A percentile compares a stretch with the other conserved stretches of the same genome.
Evolutionary conservation across 1,284 basidiomycete genomes (phyloP).

Genomic region (Ganoderma sp.): DNA sequence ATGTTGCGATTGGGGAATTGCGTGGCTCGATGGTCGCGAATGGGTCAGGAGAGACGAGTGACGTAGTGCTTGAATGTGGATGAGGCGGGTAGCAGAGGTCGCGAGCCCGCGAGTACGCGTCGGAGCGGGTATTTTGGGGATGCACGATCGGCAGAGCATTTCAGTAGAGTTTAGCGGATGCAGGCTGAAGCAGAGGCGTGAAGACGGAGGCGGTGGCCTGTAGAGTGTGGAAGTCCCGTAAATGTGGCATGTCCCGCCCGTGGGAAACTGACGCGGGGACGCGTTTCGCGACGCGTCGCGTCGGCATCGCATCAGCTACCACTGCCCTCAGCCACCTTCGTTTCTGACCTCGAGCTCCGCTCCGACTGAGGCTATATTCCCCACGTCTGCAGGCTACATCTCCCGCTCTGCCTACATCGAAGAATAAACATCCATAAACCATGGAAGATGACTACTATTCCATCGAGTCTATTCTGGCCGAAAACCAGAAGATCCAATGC

Average conservation of each 20-base stretch:
- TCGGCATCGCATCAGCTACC: conserved; percentile 12
- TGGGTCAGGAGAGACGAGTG: conserved; percentile 9
- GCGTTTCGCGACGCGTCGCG: conserved; percentile 33
- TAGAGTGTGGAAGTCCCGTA: not conserved
- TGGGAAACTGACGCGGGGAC: conserved; percentile 32
- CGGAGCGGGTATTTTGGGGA: conserved; percentile 17
- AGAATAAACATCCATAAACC: not conserved
- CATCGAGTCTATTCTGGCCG: conserved; percentile 85
- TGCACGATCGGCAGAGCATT: conserved; percentile 23
- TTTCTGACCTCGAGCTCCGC: not conserved
- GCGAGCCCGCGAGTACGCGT: conserved; percentile 20
- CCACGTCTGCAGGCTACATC: not conserved
- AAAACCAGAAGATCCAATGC: conserved; percentile 93
- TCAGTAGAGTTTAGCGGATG: not conserved
- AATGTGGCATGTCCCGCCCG: conserved; percentile 11
- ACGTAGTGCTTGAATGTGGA: conserved; percentile 27
- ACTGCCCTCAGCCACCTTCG: conserved; percentile 6
- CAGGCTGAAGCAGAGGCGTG: not conserved
- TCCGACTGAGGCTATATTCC: not conserved
- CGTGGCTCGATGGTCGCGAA: conserved; percentile 10
- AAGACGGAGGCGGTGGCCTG: not conserved
- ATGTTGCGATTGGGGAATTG: conserved; percentile 1
- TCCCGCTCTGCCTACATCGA: not conserved
- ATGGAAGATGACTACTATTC: conserved; percentile 93
- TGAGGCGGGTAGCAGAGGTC: conserved; percentile 24